Conservation (phyloP, 2,329 filamentous ascomycete species). For the Aspergillus sergii region DNA sequence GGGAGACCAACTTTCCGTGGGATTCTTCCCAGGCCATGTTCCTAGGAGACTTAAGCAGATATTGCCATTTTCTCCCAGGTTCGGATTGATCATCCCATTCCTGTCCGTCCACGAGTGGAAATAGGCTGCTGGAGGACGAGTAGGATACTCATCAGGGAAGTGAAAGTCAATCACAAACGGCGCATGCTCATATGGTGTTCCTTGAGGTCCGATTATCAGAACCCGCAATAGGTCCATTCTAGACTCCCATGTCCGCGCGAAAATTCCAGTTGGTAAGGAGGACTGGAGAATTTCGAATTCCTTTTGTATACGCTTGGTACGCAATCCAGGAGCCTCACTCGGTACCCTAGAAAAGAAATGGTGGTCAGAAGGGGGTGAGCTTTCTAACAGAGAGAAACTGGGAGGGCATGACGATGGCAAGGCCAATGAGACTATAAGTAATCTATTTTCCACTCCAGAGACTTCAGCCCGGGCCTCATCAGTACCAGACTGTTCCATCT, state of each 20-base stretch:
- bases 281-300: conserved; percentile 61
- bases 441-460: background rate
- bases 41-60: conserved; percentile 63
- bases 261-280: conserved; percentile 59
- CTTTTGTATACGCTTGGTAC: conserved; percentile 55
- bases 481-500: conserved; percentile 5
- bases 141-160: conserved; percentile 54
- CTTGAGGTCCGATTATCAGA: conserved; percentile 59
- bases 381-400: conserved; percentile 46
- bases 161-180: conserved; percentile 64
- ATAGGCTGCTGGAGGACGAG: conserved; percentile 55
- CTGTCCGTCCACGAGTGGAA: conserved; percentile 63
- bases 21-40: conserved; percentile 59
- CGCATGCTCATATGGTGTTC: conserved; percentile 63
- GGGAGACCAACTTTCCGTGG: conserved; percentile 57
- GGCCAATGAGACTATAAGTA: conserved; percentile 5
- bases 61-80: conserved; percentile 64
- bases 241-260: conserved; percentile 61
- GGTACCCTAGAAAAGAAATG: conserved; percentile 36
- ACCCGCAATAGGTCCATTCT: conserved; percentile 61
- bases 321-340: conserved; percentile 26
- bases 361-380: conserved; percentile 46
- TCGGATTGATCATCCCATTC: conserved; percentile 60
- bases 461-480: background rate
- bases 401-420: conserved; percentile 26